Evolutionary conservation across 2,329 filamentous ascomycete genomes (phyloP), one percentile per base, ranked within the genome.

Genomic region (Amesomyces nigricolor): DNA sequence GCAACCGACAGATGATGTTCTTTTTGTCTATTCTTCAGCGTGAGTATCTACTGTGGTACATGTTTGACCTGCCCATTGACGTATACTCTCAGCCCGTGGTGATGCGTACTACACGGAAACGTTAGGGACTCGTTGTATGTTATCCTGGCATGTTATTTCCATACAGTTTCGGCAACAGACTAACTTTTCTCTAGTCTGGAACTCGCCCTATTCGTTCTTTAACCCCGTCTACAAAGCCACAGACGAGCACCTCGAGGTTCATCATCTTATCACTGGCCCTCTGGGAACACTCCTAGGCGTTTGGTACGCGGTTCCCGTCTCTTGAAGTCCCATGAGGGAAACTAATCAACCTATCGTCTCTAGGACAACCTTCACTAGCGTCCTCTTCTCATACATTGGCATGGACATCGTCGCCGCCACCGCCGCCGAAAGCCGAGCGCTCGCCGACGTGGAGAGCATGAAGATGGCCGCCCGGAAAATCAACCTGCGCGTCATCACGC

Each of bases 401-500:
- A 71, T 73, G 68, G 71, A 73, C 47, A 72, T 72, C 19, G 66
- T 72, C 14, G 69, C 67, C 30, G 68, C 68, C 10, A 73, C 70
- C 0, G 70, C 70, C 11, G 69, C 71, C 8, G 71, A 72, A 48
- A 70, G 65, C 50, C 66, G 64, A 47, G 61, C 67, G 2, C 65
- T 72, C 4, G 59, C 68, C 9, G 64, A 71, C 44, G 65, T 70
- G 0, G 71, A 73, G 53, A 69, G 65, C 54, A 72, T 73, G 66
- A 73, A 73, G 55, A 72, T 73, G 69, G 70, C 67, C 2, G 67
- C 70, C 13, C 63, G 71, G 40, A 73, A 73, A 52, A 71, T 72
- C 53, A 67, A 66, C 54, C 64, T 73, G 11, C 69, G 71, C 51
- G 66, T 72, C 38, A 63, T 72, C 45, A 64, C 57, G 3, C 51